Base-by-base conservation (phyloP, 2,329 filamentous ascomycete species). In the Lachnellula arida region DNA sequence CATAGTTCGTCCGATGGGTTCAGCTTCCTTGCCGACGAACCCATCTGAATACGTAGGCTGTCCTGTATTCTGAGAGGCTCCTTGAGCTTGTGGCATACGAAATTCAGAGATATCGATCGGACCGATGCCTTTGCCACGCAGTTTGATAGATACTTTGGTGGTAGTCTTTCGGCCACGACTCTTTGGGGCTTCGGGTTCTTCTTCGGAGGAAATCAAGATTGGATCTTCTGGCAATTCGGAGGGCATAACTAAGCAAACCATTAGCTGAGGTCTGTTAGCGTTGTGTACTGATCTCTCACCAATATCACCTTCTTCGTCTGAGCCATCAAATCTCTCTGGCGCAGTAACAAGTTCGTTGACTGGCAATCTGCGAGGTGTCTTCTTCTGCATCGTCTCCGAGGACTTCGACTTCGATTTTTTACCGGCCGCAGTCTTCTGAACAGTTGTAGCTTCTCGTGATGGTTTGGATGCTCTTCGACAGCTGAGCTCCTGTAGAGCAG, bases 1-100 rank as follows among this genome's bases (percentile, higher is more conserved):
- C 65, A 67, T 67, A 25, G 44, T 53, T 23, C 46, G 39, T 3
- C 63, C 65, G n/a, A 56, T 66, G 3, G 63, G 61, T 12, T 55
- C 25, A 15, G 57, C 60, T 54, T 68, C 66, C 17, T 56, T 53
- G 8, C 63, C 65, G 35, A 63, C 57, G 53, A 68, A 68, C 0
- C 66, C 66, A 50, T 68, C 66, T 1, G 61, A 64, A 28, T 59
- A 63, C 8, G 54, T 58, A 32, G 47, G 47, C 22, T 14, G 15
- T 15, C 32, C 15, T 7, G 14, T 32, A 2, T 22, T 43, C 32
- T 40, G 46, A 42, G 34, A 55, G 22, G 15, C 4, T 11, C 39
- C 12, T 17, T 37, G n/a, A 15, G 39, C 17, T n/a, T 59, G 44
- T 52, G 63, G 63, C 8, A 66, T 56, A 8, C 60, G 63, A 52